A percentile compares a stretch with the other conserved stretches of the same genome.
Conservation (phyloP, 108 stramenopile species). For the Pseudonitzschia delicatissima region DNA sequence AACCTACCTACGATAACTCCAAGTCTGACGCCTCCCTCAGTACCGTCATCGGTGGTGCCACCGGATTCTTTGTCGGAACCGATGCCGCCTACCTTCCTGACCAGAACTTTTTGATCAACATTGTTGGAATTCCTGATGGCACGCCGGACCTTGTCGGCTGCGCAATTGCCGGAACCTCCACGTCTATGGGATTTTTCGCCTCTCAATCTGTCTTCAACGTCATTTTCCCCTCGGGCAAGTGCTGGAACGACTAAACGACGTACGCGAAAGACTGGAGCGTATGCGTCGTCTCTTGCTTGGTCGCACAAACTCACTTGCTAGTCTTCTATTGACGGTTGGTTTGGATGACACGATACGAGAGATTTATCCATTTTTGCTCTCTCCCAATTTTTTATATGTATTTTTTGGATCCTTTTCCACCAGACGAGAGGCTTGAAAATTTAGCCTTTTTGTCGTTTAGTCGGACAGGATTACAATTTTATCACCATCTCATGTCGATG, state of each 20-base stretch:
- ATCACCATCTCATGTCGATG: too few relatives aligned
- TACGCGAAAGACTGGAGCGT: too few relatives aligned
- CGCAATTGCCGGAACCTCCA: slow-evolving; percentile 75
- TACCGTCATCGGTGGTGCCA: slow-evolving; percentile 76
- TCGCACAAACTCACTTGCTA: too few relatives aligned
- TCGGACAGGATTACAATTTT: too few relatives aligned
- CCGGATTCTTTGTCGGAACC: slow-evolving; percentile 83
- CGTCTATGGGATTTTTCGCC: slow-evolving; percentile 61
- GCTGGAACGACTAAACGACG: slow-evolving; percentile 82
- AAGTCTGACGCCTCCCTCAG: slow-evolving; percentile 60
- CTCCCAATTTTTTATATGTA: too few relatives aligned
- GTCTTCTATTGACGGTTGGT: too few relatives aligned
- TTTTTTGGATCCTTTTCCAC: too few relatives aligned
- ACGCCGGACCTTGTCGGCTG: slow-evolving; percentile 58
- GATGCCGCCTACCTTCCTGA: slow-evolving; percentile 75
- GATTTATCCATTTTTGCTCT: too few relatives aligned
- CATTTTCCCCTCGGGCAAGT: slow-evolving; percentile 59
- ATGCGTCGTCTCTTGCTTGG: too few relatives aligned
- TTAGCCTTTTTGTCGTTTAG: too few relatives aligned
- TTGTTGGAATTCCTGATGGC: slow-evolving; percentile 71
- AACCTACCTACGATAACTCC: slow-evolving; percentile 68
- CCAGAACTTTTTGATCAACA: slow-evolving; percentile 77
- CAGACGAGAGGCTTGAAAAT: too few relatives aligned
- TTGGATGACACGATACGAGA: too few relatives aligned
- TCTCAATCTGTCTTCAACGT: slow-evolving; percentile 64